Conservation (phyloP, 2,329 filamentous ascomycete genomes). For the Onygenales sp. region DNA sequence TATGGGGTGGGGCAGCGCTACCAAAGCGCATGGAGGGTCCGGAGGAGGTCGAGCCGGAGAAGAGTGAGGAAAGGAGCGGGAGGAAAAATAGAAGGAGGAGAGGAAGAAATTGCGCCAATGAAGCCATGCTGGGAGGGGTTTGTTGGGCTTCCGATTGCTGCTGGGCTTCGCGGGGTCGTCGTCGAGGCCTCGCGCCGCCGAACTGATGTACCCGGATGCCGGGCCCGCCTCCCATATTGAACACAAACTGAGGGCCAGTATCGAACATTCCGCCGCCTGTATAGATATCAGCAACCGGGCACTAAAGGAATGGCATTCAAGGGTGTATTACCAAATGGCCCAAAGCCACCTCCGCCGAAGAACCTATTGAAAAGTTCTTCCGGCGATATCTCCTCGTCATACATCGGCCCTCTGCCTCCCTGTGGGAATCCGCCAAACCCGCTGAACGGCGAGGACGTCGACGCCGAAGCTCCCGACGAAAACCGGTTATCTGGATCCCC, state of each 20-base stretch:
- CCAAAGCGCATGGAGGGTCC: conserved; percentile 72
- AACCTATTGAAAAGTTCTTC: conserved; percentile 97
- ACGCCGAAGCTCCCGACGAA: conserved; percentile 41
- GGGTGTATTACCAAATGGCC: conserved; percentile 51
- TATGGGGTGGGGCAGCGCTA: conserved; percentile 58
- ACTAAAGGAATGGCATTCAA: conserved; percentile 1
- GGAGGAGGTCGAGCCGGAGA: conserved; percentile 48
- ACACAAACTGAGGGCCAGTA: conserved; percentile 78
- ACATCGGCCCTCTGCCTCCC: conserved; percentile 51
- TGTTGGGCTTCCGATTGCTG: conserved; percentile 43
- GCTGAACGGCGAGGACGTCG: conserved; percentile 33
- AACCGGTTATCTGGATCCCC: conserved; percentile 89
- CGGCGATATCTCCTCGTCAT: conserved; percentile 85
- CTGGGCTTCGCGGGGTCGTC: conserved; percentile 60
- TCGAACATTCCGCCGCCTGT: conserved; percentile 54
- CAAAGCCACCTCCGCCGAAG: conserved; percentile 64
- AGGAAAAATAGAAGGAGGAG: conserved; percentile 83
- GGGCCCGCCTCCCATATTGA: conserved; percentile 86
- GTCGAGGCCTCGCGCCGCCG: conserved; percentile 66
- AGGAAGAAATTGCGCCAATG: conserved; percentile 67
- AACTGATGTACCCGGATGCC: conserved; percentile 94
- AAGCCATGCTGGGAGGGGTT: conserved; percentile 43
- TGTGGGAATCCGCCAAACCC: conserved; percentile 29
- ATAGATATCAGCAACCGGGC: conserved; percentile 4
- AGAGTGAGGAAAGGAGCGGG: conserved; percentile 71